phyloP scores from a whole-genome alignment of 1,284 basidiomycete species.

The Ceratobasidium sp. region DNA sequence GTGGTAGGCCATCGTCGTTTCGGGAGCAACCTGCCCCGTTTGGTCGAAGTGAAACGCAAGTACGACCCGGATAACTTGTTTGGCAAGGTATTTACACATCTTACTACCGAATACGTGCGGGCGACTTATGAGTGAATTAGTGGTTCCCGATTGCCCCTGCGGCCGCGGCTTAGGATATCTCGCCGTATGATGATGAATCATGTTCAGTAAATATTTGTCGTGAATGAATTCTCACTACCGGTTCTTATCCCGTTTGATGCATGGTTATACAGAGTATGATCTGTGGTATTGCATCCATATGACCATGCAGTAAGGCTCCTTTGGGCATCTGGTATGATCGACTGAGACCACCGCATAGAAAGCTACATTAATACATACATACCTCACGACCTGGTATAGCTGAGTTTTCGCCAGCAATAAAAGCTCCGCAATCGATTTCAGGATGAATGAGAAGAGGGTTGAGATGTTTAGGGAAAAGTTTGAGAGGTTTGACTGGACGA shows the following conservation, averaged over 20 bases:
- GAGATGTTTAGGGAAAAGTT: constrained; percentile 73
- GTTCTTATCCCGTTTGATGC: too few species aligned
- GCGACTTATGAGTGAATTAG: neutral
- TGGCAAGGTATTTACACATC: constrained; percentile 20
- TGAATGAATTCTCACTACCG: too few species aligned
- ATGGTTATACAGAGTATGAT: too few species aligned
- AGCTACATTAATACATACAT: constrained; percentile 55
- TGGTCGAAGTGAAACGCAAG: constrained; percentile 40
- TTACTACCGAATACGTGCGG: neutral
- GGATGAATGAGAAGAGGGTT: constrained; percentile 76
- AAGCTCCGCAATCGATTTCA: too few species aligned
- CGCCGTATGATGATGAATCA: neutral
- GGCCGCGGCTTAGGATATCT: neutral
- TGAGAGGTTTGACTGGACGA: constrained; percentile 81
- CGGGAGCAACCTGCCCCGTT: constrained; percentile 33
- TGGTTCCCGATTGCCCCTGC: constrained; percentile 7
- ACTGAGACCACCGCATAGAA: neutral
- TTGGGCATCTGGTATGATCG: constrained; percentile 71
- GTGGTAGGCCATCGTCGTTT: constrained; percentile 18
- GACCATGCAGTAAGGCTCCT: constrained; percentile 76
- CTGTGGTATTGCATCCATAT: constrained; percentile 75
- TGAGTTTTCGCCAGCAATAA: too few species aligned
- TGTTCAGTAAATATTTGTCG: neutral
- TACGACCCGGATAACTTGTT: constrained; percentile 45
- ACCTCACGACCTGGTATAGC: constrained; percentile 68